Evolutionary conservation across 169 alveolate species (phyloP), one percentile per base, ranked within the genome.

Genomic region (Plasmodium ovale): DNA sequence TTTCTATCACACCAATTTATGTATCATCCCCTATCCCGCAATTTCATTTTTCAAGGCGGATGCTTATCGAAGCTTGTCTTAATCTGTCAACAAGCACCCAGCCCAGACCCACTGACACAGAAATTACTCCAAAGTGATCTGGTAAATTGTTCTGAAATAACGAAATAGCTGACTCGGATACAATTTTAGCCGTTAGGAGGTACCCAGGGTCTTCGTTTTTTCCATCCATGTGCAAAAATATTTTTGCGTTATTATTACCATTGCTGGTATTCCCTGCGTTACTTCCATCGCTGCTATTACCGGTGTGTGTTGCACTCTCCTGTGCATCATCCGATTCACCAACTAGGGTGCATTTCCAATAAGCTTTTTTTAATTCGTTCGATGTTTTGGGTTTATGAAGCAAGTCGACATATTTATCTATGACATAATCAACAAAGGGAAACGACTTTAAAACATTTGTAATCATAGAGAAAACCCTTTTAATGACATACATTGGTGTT

Each of bases 141-240:
- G 68, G 71, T 14, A 67, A 65, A 6, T 23, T n/a, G 6, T 53
- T 31, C 58, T 82, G 59, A 23, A 82, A 31, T 54, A 82, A 42
- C 27, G 84, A 49, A n/a, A 82, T 44, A 23, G 84, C 90, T 9
- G 72, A 29, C 37, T 82, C 90, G 3, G 90, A 64, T 31, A 82
- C 53, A 25, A 82, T 59, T 82, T 82, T 82, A 23, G 90, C 82
- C 12, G 56, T 65, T 53, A 82, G 58, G 12, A 82, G 51, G 23
- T 82, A 82, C 51, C 90, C 90, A 9, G 85, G 85, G 21, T 82
- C 90, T 65, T 82, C 90, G 67, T 82, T 82, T 69, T 82, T 23
- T 33, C 90, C 84, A 7, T 49, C 51, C 27, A 82, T 51, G 58
- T 82, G 47, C 56, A 82, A 31, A 53, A 35, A 25, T 3, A 82